Evolutionary conservation across 305 asterid genomes (phyloP).

Genomic region (Vinca major): DNA sequence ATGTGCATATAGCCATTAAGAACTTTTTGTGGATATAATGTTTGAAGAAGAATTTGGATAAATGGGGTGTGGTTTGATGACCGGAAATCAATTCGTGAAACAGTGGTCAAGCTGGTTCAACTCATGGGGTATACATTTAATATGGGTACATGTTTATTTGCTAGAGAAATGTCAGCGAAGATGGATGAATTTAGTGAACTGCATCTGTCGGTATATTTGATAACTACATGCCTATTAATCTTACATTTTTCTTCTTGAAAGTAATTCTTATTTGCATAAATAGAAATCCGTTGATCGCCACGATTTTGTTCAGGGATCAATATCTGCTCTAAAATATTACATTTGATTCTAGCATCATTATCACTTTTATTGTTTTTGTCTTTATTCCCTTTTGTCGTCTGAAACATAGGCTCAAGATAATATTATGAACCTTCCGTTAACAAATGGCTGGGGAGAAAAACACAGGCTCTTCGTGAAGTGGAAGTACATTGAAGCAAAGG

Average conservation of each 20-base stretch:
- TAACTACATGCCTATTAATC: not conserved
- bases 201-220: not conserved
- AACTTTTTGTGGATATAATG: not conserved
- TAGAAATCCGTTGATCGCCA: not conserved
- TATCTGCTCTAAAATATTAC: not conserved
- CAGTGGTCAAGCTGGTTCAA: not conserved
- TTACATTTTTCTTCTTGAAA: slow-evolving; percentile 6
- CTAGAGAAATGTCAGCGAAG: not conserved
- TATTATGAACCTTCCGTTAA: slow-evolving; percentile 73
- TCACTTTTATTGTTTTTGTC: not conserved
- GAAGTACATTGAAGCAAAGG: slow-evolving; percentile 94
- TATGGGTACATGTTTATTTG: not conserved
- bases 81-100: not conserved
- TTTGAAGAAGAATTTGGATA: not conserved
- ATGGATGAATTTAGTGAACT: not conserved
- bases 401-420: slow-evolving; percentile 76
- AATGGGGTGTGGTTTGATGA: not conserved
- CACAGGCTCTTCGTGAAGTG: slow-evolving; percentile 74
- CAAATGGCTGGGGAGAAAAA: slow-evolving; percentile 98
- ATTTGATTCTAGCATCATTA: not conserved
- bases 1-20: not conserved
- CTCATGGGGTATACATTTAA: not conserved
- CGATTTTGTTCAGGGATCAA: not conserved
- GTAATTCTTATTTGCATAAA: not conserved
- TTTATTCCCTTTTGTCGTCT: slow-evolving; percentile 12